Evolutionary conservation across 495 filamentous ascomycete genomes (phyloP).

Genomic region (Tuber aestivum): DNA sequence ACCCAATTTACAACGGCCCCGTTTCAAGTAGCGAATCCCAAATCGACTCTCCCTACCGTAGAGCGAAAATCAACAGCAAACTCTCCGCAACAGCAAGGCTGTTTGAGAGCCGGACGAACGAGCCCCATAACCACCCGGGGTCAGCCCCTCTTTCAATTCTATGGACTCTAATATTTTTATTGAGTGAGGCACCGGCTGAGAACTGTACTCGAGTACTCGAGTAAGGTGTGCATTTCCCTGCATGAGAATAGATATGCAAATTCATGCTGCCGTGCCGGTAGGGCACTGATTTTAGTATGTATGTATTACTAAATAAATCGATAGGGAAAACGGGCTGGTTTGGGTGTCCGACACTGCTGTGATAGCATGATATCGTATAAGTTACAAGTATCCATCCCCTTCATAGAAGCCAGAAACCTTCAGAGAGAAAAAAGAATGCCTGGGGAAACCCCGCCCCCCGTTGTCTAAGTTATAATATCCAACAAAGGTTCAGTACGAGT

Average conservation of each 20-base stretch:
- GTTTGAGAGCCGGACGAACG: neutral
- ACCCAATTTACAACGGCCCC: neutral
- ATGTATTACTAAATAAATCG: neutral
- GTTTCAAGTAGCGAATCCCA: neutral
- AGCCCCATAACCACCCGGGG: neutral
- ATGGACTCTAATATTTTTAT: neutral
- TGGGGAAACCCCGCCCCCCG: neutral
- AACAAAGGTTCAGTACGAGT: neutral
- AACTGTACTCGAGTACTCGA: no score
- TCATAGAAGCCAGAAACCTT: neutral
- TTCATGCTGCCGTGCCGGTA: no score
- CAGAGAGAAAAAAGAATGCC: neutral
- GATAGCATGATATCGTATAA: no score
- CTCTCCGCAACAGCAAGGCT: neutral
- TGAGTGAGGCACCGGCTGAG: neutral
- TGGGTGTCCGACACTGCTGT: neutral
- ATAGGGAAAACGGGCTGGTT: neutral
- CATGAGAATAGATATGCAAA: neutral
- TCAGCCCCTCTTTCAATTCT: neutral
- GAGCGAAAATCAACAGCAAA: neutral
- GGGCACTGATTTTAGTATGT: neutral
- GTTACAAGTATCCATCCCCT: no score
- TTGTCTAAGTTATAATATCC: no score
- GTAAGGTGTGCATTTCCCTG: neutral
- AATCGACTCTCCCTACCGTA: neutral